phyloP scores from a whole-genome alignment of 371 early-diverging fungal species.

The Scutellospora calospora region DNA sequence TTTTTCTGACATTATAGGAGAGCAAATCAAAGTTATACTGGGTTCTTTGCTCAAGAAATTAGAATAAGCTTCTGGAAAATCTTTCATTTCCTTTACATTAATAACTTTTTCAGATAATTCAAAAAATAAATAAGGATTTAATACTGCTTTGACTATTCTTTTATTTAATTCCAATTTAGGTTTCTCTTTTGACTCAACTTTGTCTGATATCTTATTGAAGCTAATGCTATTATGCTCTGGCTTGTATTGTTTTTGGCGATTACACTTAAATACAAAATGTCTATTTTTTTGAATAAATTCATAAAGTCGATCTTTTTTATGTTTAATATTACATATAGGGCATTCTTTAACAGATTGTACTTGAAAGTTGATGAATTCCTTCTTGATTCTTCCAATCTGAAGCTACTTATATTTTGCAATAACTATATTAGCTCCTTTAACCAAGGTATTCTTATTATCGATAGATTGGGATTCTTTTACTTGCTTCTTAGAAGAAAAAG shows the following conservation, averaged over 20 bases:
- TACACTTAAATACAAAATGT: slow-evolving; percentile 34
- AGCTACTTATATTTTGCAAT: slow-evolving; percentile 41
- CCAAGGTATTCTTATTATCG: slow-evolving; percentile 34
- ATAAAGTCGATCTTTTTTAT: slow-evolving; percentile 34
- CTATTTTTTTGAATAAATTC: slow-evolving; percentile 38
- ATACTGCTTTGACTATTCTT: neutral
- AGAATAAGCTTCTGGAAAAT: slow-evolving; percentile 17
- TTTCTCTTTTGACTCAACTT: slow-evolving; percentile 25
- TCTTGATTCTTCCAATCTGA: slow-evolving; percentile 34
- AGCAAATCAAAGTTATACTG: slow-evolving; percentile 23
- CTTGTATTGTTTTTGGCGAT: slow-evolving; percentile 43
- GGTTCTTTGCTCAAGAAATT: slow-evolving; percentile 29
- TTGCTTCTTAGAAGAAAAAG: slow-evolving; percentile 24
- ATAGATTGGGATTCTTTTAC: slow-evolving; percentile 39
- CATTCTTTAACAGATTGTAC: slow-evolving; percentile 34
- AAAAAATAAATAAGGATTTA: neutral
- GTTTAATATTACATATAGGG: slow-evolving; percentile 39
- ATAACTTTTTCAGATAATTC: slow-evolving; percentile 37
- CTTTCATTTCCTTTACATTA: slow-evolving; percentile 36
- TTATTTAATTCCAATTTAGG: neutral
- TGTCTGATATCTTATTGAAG: slow-evolving; percentile 36
- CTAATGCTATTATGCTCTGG: slow-evolving; percentile 30
- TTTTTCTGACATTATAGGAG: slow-evolving; percentile 19
- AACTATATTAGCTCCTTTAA: slow-evolving; percentile 26
- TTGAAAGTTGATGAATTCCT: slow-evolving; percentile 39